Conservation (phyloP, 2,329 filamentous ascomycete genomes). For the Talaromyces pinophilus region DNA sequence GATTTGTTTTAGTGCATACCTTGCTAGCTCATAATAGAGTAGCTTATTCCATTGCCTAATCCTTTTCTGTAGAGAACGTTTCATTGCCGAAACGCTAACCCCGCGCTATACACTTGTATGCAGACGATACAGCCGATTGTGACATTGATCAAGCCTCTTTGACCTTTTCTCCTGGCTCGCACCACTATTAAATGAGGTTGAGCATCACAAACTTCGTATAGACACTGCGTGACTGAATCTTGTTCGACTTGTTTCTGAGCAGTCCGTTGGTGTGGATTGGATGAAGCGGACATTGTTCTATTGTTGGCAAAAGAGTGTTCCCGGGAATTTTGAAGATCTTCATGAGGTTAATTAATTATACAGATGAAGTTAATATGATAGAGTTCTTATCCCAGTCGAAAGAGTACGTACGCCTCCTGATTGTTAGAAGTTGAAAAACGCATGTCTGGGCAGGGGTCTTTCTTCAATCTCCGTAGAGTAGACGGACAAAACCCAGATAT, state of each 20-base stretch:
- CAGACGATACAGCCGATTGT: background rate
- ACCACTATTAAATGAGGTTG: background rate
- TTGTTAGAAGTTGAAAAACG: background rate
- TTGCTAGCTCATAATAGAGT: background rate
- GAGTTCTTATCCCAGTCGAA: background rate
- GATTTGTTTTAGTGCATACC: background rate
- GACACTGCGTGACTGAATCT: background rate
- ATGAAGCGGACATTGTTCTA: background rate
- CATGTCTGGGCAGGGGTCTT: background rate
- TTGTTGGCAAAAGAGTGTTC: background rate
- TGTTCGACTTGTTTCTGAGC: background rate
- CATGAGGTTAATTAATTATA: background rate
- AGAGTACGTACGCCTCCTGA: background rate
- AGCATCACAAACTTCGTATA: background rate
- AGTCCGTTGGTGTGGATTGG: background rate
- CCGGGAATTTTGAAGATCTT: background rate
- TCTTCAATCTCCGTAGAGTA: background rate
- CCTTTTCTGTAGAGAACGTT: background rate
- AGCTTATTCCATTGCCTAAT: background rate
- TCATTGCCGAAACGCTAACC: conserved; percentile 17
- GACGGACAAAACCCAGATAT: background rate
- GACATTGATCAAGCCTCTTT: conserved; percentile 1
- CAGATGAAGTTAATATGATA: background rate
- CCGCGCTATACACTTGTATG: background rate
- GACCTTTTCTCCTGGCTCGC: background rate